Evolutionary conservation across 306 rosid species (phyloP).

Genomic region (Prunus persica): Prunus_persica_NCBIv2 NC_034013.1:11226001-11226500

Average conservation of each 20-base stretch:
- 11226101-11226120: neutral
- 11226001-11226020: neutral
- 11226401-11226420: too few species aligned
- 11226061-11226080: neutral
- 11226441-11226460: slow-evolving; percentile 1
- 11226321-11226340: slow-evolving; percentile 17
- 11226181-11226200: slow-evolving; percentile 16
- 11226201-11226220: neutral
- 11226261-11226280: slow-evolving; percentile 16
- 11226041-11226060: neutral
- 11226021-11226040: neutral
- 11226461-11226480: slow-evolving; percentile 30
- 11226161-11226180: neutral
- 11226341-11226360: slow-evolving; percentile 11
- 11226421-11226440: neutral
- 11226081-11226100: neutral
- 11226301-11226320: slow-evolving; percentile 19
- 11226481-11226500: slow-evolving; percentile 38
- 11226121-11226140: neutral
- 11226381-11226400: too few species aligned
- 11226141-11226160: neutral
- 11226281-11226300: slow-evolving; percentile 14
- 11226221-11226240: slow-evolving; percentile 14
- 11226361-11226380: neutral
- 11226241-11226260: slow-evolving; percentile 20